Evolutionary conservation across 305 asterid genomes (phyloP), one percentile per base, ranked within the genome.

Genomic region (Solanum hybrid): DNA sequence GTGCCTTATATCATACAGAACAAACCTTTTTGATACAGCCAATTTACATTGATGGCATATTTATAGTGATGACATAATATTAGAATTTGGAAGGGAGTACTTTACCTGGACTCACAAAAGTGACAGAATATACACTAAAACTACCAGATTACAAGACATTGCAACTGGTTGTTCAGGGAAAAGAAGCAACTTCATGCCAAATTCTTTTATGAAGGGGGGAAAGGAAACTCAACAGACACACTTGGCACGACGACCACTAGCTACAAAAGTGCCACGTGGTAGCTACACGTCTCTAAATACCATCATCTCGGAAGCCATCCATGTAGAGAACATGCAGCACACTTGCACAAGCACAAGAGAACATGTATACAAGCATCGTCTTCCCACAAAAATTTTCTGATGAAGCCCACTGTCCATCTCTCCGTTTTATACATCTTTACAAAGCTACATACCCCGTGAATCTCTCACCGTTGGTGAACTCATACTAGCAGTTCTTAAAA

Each of bases 401-500:
- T 88, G 86, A 72, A 8, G 79, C 37, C 35, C 51, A 38, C 22
- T 32, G 79, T 78, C 45, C 35, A 38, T 35, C 77, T 56, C 60
- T 78, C 66, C 14, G 26, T 79, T 38, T 71, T 29, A 60, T 34
- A 60, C 82, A 64, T 40, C 60, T 77, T 31, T 78, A 31, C 60
- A 51, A 17, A 78, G 86, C 27, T 86, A 88, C 81, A 88, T 56
- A 64, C 64, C 40, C 76, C 89, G 78, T 40, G 93, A 88, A 88
- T 89, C 90, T 87, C 91, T 73, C 85, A 94, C 92, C 2, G 90
- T 92, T 86, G 96, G 93, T 8, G 98, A 93, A 87, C 94, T 91
- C 92, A 96, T 88, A 88, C 98, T 96, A n/a, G 98, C 98, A 19
- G 98, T 96, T 93, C 98, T 94, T 90, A 96, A 88, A 84, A 96